These are phyloP conservation scores for Leccinum pellstonianum DNA, from an alignment of 768 basidiomycete genomes.

Conservation along the genomic window DNA sequence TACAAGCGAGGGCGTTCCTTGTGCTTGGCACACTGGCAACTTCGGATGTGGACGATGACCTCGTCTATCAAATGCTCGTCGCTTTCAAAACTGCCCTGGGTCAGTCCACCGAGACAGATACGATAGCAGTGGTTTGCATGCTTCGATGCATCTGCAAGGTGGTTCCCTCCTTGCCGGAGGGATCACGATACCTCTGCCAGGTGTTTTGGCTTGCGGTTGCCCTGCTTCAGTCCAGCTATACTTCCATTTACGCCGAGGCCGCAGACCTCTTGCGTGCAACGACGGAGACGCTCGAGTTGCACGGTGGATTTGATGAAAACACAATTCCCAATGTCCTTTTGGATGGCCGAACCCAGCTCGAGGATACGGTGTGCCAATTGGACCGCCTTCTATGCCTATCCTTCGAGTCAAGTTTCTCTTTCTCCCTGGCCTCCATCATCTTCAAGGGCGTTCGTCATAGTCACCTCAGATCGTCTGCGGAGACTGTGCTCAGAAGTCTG, in stretches of 20 bases:
- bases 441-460: conserved; percentile 84
- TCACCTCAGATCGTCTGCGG: conserved; percentile 58
- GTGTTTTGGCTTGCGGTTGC: conserved; percentile 90
- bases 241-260: conserved; percentile 68
- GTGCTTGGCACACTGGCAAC: conserved; percentile 80
- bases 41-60: conserved; percentile 87
- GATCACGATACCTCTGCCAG: conserved; percentile 69
- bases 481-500: conserved; percentile 59
- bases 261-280: conserved; percentile 63
- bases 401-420: conserved; percentile 77
- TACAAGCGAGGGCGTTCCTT: conserved; percentile 87
- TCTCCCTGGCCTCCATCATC: conserved; percentile 77
- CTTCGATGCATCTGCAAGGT: conserved; percentile 80
- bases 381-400: conserved; percentile 73
- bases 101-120: conserved; percentile 68
- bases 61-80: conserved; percentile 90
- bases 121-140: conserved; percentile 79
- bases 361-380: conserved; percentile 67
- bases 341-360: conserved; percentile 60
- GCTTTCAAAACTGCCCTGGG: conserved; percentile 73
- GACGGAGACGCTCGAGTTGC: conserved; percentile 60
- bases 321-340: conserved; percentile 59
- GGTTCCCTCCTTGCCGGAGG: conserved; percentile 63
- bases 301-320: conserved; percentile 54
- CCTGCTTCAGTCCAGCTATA: conserved; percentile 74